Evolutionary conservation across 129 eudicot species (phyloP).

Genomic region (Helichrysum umbraculigerum): DNA sequence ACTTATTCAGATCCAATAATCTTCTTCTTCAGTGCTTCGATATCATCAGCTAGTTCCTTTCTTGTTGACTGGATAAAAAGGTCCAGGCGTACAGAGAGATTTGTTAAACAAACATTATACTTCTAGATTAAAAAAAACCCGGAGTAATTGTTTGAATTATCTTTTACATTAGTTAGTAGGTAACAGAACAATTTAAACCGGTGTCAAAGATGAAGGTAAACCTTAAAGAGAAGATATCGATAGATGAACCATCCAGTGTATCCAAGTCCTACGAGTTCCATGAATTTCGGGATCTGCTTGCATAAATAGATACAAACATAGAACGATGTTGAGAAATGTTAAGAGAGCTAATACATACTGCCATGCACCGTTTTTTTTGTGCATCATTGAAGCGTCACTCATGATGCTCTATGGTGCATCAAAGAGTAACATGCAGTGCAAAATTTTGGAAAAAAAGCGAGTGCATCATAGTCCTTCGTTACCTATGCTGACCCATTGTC

Average conservation of each 20-base stretch:
- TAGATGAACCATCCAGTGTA: constrained; percentile 47
- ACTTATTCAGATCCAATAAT: constrained; percentile 36
- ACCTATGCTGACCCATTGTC: background rate
- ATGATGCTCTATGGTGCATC: no score
- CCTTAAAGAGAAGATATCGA: constrained; percentile 48
- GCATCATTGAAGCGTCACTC: no score
- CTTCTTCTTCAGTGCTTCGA: constrained; percentile 42
- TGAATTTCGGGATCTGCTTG: constrained; percentile 40
- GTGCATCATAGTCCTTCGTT: no score
- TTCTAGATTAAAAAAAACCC: no score
- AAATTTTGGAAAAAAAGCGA: no score
- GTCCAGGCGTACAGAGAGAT: background rate
- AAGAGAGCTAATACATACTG: background rate
- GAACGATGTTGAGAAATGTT: background rate
- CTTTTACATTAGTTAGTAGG: background rate
- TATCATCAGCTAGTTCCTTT: constrained; percentile 44
- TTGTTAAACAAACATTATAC: background rate
- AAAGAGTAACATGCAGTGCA: no score
- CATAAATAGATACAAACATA: constrained; percentile 1
- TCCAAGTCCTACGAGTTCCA: constrained; percentile 46
- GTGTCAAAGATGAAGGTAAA: constrained; percentile 10
- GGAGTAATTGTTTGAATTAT: background rate
- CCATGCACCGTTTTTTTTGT: no score
- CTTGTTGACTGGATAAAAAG: constrained; percentile 33
- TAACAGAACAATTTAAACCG: background rate